phyloP scores from a whole-genome alignment of 805 yeast genomes.

The Yarrowia sp. region DNA sequence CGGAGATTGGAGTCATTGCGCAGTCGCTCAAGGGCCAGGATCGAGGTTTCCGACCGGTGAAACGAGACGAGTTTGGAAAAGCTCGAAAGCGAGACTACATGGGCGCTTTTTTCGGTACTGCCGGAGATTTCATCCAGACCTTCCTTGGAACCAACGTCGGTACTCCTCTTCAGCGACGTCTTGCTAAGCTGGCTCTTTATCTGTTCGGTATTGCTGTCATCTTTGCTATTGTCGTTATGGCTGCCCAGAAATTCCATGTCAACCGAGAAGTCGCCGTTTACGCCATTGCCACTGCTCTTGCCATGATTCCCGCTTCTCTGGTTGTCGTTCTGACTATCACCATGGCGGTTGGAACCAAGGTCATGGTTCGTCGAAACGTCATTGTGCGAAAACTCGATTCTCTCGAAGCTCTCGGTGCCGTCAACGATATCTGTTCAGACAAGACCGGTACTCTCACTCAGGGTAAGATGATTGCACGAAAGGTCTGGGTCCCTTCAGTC shows the following conservation, averaged over 20 bases:
- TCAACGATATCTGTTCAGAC: constrained; percentile 77
- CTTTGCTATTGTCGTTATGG: constrained; percentile 85
- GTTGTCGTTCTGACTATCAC: constrained; percentile 81
- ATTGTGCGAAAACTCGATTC: constrained; percentile 76
- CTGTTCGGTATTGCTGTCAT: constrained; percentile 76
- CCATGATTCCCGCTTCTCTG: constrained; percentile 80
- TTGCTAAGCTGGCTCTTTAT: constrained; percentile 72
- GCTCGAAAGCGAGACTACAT: constrained; percentile 36
- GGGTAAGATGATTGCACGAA: constrained; percentile 73
- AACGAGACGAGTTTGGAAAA: constrained; percentile 46
- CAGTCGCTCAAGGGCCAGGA: constrained; percentile 49
- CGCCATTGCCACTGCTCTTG: constrained; percentile 80
- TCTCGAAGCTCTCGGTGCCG: constrained; percentile 74
- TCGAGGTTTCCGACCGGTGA: constrained; percentile 44
- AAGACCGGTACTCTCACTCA: constrained; percentile 81
- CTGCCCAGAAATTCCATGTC: constrained; percentile 72
- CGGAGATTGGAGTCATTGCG: constrained; percentile 77
- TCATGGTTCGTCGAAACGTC: constrained; percentile 66
- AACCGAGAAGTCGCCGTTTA: constrained; percentile 79
- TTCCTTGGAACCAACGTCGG: constrained; percentile 75
- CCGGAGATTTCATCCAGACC: constrained; percentile 58
- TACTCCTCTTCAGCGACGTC: constrained; percentile 74
- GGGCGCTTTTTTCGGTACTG: constrained; percentile 49
- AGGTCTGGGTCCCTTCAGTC: constrained; percentile 63
- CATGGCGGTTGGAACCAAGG: constrained; percentile 79